Conservation (phyloP, 306 rosid genomes). For the Begonia loranthoides region DNA sequence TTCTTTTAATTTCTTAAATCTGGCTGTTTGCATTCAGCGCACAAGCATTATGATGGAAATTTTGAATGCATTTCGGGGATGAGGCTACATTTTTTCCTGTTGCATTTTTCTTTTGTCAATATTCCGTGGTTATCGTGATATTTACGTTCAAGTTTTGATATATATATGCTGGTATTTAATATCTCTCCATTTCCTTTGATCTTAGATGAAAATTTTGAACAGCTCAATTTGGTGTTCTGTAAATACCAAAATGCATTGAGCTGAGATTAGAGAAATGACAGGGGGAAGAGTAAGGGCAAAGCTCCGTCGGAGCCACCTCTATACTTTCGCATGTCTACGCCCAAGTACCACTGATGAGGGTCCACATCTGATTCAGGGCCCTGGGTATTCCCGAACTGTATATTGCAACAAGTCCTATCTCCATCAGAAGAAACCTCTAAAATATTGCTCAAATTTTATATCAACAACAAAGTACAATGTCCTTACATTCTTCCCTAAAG, state of each 20-base stretch:
- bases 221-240: conserved; percentile 19
- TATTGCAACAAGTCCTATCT: conserved; percentile 56
- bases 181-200: conserved; percentile 22
- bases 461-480: conserved; percentile 84
- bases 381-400: conserved; percentile 60
- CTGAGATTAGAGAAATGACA: conserved; percentile 42
- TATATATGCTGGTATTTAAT: conserved; percentile 9
- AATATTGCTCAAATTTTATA: conserved; percentile 51
- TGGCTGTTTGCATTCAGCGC: background rate
- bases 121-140: background rate
- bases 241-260: conserved; percentile 20
- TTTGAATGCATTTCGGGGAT: conserved; percentile 10
- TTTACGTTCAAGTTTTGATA: conserved; percentile 2
- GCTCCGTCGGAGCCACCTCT: conserved; percentile 63
- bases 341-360: conserved; percentile 25
- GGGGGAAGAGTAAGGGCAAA: conserved; percentile 68
- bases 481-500: conserved; percentile 80
- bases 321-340: conserved; percentile 61
- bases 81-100: background rate
- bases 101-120: background rate
- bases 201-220: conserved; percentile 27
- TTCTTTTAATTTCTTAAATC: conserved; percentile 11
- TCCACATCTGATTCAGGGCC: conserved; percentile 43
- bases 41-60: conserved; percentile 3
- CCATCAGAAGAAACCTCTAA: conserved; percentile 48